Conservation (phyloP, 257 asterid species). For the Nicotiana otophora region DNA sequence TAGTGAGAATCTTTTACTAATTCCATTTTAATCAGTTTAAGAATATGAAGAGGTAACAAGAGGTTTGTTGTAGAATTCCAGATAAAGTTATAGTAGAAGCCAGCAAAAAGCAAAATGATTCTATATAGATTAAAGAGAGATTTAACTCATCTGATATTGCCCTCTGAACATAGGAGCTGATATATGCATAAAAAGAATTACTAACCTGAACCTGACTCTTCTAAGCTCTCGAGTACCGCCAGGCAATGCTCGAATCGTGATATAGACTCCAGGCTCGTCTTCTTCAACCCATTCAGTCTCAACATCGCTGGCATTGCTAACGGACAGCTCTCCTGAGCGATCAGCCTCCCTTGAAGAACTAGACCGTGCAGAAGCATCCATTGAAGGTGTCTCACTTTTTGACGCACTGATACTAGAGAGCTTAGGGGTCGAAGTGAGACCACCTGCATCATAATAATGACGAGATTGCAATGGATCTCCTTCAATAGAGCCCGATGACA, state of each 20-base stretch:
- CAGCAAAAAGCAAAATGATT: background rate
- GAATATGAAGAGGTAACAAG: background rate
- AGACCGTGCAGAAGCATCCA: conserved; percentile 71
- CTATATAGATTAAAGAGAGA: background rate
- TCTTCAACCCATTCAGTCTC: conserved; percentile 97
- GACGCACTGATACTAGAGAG: conserved; percentile 73
- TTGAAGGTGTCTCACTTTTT: conserved; percentile 64
- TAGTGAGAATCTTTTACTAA: background rate
- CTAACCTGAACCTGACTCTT: conserved; percentile 90
- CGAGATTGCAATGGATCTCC: conserved; percentile 31
- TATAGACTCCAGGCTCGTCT: conserved; percentile 96
- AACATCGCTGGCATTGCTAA: conserved; percentile 87
- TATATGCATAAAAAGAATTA: conserved; percentile 5
- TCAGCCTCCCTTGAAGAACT: conserved; percentile 79
- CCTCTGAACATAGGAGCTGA: background rate
- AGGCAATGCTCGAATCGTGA: conserved; percentile 72
- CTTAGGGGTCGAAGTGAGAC: conserved; percentile 65
- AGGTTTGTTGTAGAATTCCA: background rate
- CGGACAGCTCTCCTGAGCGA: conserved; percentile 79
- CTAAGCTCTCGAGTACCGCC: conserved; percentile 88
- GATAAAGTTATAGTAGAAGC: background rate
- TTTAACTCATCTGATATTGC: background rate
- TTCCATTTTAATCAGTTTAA: background rate
- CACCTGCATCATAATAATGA: conserved; percentile 41
- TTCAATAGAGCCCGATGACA: conserved; percentile 49